Conservation (phyloP, 2,329 filamentous ascomycete genomes). For the Fonsecaea erecta region DNA sequence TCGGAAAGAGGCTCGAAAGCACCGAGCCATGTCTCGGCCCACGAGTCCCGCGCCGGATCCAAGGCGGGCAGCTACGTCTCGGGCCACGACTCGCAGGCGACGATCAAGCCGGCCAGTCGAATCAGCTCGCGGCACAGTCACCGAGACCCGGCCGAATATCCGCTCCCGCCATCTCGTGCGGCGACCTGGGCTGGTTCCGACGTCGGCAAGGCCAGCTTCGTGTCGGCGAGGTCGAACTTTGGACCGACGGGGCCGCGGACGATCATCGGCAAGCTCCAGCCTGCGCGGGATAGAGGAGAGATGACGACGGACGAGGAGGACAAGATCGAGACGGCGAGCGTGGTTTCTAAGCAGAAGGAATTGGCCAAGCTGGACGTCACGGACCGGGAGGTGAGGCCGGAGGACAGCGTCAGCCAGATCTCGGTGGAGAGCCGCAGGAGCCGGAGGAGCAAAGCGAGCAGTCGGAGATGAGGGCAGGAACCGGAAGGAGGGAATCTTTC, state of each 20-base stretch:
- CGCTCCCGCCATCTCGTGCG: conserved; percentile 35
- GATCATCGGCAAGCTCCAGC: conserved; percentile 34
- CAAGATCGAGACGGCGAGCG: conserved; percentile 25
- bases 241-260: conserved; percentile 25
- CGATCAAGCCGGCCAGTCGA: conserved; percentile 11
- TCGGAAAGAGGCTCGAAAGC: conserved; percentile 15
- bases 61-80: neutral
- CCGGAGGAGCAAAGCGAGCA: conserved; percentile 20
- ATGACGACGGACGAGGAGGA: conserved; percentile 6
- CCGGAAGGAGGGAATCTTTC: neutral
- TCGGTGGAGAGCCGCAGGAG: conserved; percentile 26
- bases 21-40: neutral
- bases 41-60: neutral
- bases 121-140: conserved; percentile 5
- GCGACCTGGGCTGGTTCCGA: conserved; percentile 34
- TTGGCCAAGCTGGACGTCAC: conserved; percentile 28
- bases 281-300: conserved; percentile 10
- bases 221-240: conserved; percentile 22
- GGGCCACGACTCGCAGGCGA: conserved; percentile 2
- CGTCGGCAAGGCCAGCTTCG: conserved; percentile 20
- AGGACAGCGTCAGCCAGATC: conserved; percentile 38
- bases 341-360: conserved; percentile 36
- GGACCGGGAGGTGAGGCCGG: conserved; percentile 34
- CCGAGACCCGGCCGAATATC: conserved; percentile 25
- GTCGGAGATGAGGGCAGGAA: conserved; percentile 9